Evolutionary conservation across 129 eudicot species (phyloP), one percentile per base, ranked within the genome.

Genomic region (Tagetes patula): DNA sequence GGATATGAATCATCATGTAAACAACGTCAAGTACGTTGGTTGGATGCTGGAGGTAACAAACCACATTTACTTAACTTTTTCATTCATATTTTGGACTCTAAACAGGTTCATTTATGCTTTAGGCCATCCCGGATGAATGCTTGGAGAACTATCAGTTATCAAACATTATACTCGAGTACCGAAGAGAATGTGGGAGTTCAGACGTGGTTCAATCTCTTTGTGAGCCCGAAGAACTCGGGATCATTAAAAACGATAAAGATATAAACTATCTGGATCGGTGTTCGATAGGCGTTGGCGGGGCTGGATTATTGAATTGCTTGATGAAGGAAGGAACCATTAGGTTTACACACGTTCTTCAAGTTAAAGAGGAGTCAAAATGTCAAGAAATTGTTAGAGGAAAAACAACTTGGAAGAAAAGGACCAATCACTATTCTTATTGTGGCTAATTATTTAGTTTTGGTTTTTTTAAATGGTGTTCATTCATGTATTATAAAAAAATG

Each of bases 31-130:
- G 69, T 93, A 89, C 63, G 85, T 90, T 1, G 74, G 90, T 47
- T 93, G 98, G 98, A 90, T 93, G 88, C 92, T 93, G 1, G 98
- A 93, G 96, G 98, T 93, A 85, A 77, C 60, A 5, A 13, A n/a
- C 10, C 14, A 2, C 11, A 12, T 38, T 14, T 13, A 52, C 0
- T 46, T 0, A 1, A 39, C 34, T 31, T 56, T 38, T 68, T 10
- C 14, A 2, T 47, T 20, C 62, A 36, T 7, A 6, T 10, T 37
- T 45, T 20, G 27, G 27, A 20, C 27, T 43, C 5, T 6, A 6
- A 53, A 70, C 34, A 8, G 47, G 37, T 34, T 6, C 45, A 33
- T 32, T 70, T 61, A 61, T 37, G 45, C 56, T 79, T 42, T 85
- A 93, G 98, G 80, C 86, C 3, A 83, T 85, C 34, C 93, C 92